Evolutionary conservation across 2,329 filamentous ascomycete genomes (phyloP), one percentile per base, ranked within the genome.

Genomic region (Pseudogymnoascus sp.): DNA sequence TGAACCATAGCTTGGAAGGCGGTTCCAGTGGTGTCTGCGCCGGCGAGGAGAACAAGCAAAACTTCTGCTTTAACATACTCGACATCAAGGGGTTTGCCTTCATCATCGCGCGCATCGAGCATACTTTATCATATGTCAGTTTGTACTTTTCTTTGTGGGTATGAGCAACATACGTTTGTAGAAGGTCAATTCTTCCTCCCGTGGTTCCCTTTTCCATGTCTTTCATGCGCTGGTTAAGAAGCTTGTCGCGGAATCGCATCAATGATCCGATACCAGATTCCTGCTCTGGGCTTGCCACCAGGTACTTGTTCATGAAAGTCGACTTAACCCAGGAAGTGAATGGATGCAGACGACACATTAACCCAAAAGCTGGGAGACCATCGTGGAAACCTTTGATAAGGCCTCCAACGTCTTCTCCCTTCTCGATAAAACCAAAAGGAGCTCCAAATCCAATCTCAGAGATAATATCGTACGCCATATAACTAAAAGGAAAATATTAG

Each of bases 391-490:
- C 78, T 69, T 82, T 72, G 64, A 85, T 84, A 6, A 85, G 74
- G 11, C 80, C 80, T 34, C 76, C 78, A 16, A 84, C 77, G 67
- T 86, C 83, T 23, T 74, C 73, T 16, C 77, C 82, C 63, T 78
- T 75, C 62, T 80, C 75, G 8, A 85, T 75, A 68, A 86, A 86
- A 10, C 83, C 82, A 62, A 86, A 79, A 1, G 82, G 78, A 3
- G 76, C 79, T 8, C 82, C 81, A 67, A 85, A 85, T 1, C 80
- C 81, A 42, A 85, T 75, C 65, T 83, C 80, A 23, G 77, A 79
- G 63, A 85, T 82, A 37, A 84, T 78, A 67, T 85, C 83, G 73
- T 84, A 85, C 3, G 81, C 82, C 75, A 84, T 77, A 67, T 77
- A 83, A 5, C 73, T 76, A 47, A 29, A 14, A 11, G 16, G 4